Base-by-base conservation (phyloP, 306 rosid species). In the Gynostemma pentaphyllum region DNA sequence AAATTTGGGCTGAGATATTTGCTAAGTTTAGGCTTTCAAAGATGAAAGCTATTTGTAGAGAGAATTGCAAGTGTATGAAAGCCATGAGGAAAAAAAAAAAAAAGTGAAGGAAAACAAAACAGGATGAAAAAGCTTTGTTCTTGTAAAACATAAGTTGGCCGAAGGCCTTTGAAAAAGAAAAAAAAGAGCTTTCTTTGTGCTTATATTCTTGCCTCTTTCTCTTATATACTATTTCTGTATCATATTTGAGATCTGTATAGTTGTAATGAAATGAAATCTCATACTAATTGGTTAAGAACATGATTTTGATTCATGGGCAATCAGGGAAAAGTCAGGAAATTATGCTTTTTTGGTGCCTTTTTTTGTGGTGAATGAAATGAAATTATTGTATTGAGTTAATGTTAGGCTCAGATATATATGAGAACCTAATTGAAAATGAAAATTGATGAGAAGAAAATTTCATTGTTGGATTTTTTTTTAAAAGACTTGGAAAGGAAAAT, bases 1-100 rank as follows among this genome's bases (percentile, higher is more conserved):
- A 71, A 75, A 71, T 55, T 60, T 79, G 95, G 88, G 80, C 54
- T 70, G 68, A 30, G 44, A 45, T 5, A 11, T 16, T 45, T 9
- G 15, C 27, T 12, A 37, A 62, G 73, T 62, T 54, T 72, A 62
- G 84, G 97, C 87, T 82, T 87, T 85, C 85, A 56, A 85, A 85
- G 74, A 74, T 70, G 86, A 79, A 79, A 68, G 85, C 82, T 80
- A 62, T 67, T 76, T 81, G 95, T 85, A 87, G 90, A 83, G 82
- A 70, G 71, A 76, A 45, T 80, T 79, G 69, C 69, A 67, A 76
- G 68, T 71, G 28, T 60, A 60, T 37, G 34, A 39, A 40, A 60
- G 7, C 19, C 46, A 37, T 22, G 64, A 59, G 64, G 22, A 14
- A 13, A 1, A 22, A 12, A 59, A 39, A 23, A 2, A 10, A 3